Evolutionary conservation across 768 basidiomycete genomes (phyloP), one percentile per base, ranked within the genome.

Genomic region (Lentinula sp.): DNA sequence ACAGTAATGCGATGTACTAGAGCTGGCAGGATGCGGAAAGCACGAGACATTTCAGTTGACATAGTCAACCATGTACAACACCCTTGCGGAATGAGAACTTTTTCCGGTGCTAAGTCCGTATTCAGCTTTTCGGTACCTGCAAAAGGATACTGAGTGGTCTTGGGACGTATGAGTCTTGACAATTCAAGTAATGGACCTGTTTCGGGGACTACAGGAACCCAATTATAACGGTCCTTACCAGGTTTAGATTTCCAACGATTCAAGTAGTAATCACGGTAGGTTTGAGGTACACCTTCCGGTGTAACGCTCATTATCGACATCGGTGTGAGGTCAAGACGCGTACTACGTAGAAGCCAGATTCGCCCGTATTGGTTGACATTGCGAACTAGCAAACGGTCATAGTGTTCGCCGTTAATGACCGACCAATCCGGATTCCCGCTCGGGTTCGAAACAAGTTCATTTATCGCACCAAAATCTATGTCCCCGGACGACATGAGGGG

Each of bases 251-350:
- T 37, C 79, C 84, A 90, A 63, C 76, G 80, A 23, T 81, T 59
- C 32, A 76, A 53, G 71, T 82, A 89, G 67, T 80, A 90, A 3
- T 87, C 86, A 43, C 76, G 66, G 67, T 88, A 91, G 1, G 82
- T 87, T 4, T 75, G 56, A 62, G 66, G 79, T 0, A 65, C 70
- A 13, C 71, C 72, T 67, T 85, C 87, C 40, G 73, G 73, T 4
- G 85, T 80, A 8, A 78, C 85, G 16, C 21, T 49, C 34, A 59
- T 50, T 8, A 63, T 65, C 45, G 89, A 89, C 68, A 82, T 68
- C 2, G 88, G 87, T 0, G 86, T 83, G 37, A 93, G 72, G 69
- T 93, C 90, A 48, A 77, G 60, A 37, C 88, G 83, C 62, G 91
- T 78, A 37, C 73, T 73, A 60, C 79, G 80, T 55, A 93, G 76